Conservation (phyloP, 208 protist species). For the Leishmania braziliensis region DNA sequence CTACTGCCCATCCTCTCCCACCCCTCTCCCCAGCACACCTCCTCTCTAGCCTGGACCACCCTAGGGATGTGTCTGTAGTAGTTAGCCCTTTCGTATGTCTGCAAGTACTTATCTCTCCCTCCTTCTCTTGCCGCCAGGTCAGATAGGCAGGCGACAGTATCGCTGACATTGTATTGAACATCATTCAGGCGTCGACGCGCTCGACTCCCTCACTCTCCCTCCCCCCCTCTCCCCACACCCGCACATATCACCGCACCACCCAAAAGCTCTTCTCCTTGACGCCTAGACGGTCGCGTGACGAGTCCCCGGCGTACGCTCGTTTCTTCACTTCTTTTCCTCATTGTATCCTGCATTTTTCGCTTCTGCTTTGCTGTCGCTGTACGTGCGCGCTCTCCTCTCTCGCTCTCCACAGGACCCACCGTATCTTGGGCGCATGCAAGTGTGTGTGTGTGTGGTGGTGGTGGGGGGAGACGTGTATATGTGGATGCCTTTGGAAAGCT, state of each 20-base stretch:
- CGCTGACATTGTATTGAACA: neutral
- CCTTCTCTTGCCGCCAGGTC: neutral
- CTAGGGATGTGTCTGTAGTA: neutral
- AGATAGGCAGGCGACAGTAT: too few species aligned
- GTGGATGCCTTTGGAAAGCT: neutral
- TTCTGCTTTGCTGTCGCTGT: neutral
- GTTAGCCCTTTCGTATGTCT: neutral
- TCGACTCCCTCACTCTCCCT: neutral
- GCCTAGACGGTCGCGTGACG: neutral
- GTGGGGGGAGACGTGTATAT: too few species aligned
- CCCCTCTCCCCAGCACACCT: neutral
- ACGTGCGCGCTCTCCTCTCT: neutral
- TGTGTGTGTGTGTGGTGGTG: too few species aligned
- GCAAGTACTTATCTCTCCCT: neutral
- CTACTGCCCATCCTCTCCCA: neutral
- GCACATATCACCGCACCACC: neutral
- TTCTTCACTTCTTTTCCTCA: neutral
- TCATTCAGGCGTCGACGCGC: neutral
- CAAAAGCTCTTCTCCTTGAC: neutral
- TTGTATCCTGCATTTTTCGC: neutral
- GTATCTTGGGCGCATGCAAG: neutral
- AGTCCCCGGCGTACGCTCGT: neutral
- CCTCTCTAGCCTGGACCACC: neutral
- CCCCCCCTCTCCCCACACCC: neutral
- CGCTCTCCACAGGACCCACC: neutral